These are phyloP conservation scores for Rhodotorula sp. DNA, from an alignment of 1,284 basidiomycete species.

Conservation along the genomic window DNA sequence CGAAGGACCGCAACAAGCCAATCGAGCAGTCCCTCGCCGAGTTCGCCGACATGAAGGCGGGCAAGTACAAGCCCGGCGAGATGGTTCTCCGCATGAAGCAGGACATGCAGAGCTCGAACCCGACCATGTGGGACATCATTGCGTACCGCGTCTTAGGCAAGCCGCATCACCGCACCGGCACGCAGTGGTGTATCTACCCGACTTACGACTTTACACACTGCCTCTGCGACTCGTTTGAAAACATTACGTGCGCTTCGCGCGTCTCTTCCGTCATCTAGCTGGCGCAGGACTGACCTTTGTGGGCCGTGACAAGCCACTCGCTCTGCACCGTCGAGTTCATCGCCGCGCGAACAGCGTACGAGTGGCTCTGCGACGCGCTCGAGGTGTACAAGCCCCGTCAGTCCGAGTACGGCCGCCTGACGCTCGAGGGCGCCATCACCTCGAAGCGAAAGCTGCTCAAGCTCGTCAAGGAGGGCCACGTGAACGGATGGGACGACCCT, in stretches of 20 bases:
- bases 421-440: slow-evolving; percentile 91
- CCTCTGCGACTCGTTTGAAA: slow-evolving; percentile 96
- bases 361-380: slow-evolving; percentile 97
- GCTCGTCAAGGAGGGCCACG: slow-evolving; percentile 80
- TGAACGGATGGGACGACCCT: slow-evolving; percentile 96
- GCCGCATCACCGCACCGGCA: slow-evolving; percentile 88
- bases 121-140: slow-evolving; percentile 99
- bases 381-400: slow-evolving; percentile 98
- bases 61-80: slow-evolving; percentile 84
- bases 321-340: slow-evolving; percentile 97
- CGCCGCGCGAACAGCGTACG: slow-evolving; percentile 93
- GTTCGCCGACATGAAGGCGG: slow-evolving; percentile 90
- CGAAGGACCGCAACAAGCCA: slow-evolving; percentile 78
- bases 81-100: slow-evolving; percentile 97
- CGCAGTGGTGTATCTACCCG: slow-evolving; percentile 83
- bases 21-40: slow-evolving; percentile 79
- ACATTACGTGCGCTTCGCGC: slow-evolving; percentile 91
- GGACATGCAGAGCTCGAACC: slow-evolving; percentile 84
- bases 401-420: slow-evolving; percentile 93
- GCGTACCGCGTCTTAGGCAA: slow-evolving; percentile 91
- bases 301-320: slow-evolving; percentile 71
- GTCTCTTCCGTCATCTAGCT: too few relatives aligned
- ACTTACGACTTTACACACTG: slow-evolving; percentile 99
- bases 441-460: slow-evolving; percentile 94
- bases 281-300: background rate